Base-by-base conservation (phyloP, 192 early-diverging fungal species). In the Backusella australiensis region DNA sequence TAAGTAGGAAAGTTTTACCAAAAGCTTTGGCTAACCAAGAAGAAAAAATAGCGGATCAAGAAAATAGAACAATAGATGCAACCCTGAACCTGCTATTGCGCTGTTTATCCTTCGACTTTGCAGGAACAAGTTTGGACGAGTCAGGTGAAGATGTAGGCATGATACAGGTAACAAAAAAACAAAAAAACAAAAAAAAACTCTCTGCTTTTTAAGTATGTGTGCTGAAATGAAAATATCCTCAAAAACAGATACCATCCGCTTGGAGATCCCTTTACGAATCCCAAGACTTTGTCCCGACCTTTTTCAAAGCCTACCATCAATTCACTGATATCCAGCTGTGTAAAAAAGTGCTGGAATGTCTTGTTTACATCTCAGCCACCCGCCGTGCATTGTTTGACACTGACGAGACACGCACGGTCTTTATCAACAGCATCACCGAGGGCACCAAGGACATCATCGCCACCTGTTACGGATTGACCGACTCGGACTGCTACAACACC, bases 341-440 rank as follows among this genome's bases (percentile, higher is more conserved):
- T 21, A 82, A 85, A 38, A 84, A 92, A 73, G 90, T 92, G 26
- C 83, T 96, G 85, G 95, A 97, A 76, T 91, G 90, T 42, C 78
- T 97, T 12, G 91, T 93, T 26, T 83, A 92, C 73, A 75, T 95
- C 6, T 90, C 94, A 7, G 90, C 94, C 21, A 90, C 93, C 23
- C 93, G 96, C 36, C 89, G 94, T 23, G 94, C 96, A 4, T 86
- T 97, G 34, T 97, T 95, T 83, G 93, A 81, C 75, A 88, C 84
- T 52, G 39, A 65, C 26, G 95, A 96, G 38, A 84, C 88, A 53
- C 89, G 94, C n/a, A 74, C 84, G 1, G 80, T 75, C 21, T 94
- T 94, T 75, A 86, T 96, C 15, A 82, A 88, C 34, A 82, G 83
- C 72, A 88, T 95, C 73, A 87, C 95, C 78, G 79, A 85, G 17